A percentile compares a stretch with the other conserved stretches of the same genome.
Conservation (phyloP, 176 grass and related monocot species). For the Juncus effusus region DNA sequence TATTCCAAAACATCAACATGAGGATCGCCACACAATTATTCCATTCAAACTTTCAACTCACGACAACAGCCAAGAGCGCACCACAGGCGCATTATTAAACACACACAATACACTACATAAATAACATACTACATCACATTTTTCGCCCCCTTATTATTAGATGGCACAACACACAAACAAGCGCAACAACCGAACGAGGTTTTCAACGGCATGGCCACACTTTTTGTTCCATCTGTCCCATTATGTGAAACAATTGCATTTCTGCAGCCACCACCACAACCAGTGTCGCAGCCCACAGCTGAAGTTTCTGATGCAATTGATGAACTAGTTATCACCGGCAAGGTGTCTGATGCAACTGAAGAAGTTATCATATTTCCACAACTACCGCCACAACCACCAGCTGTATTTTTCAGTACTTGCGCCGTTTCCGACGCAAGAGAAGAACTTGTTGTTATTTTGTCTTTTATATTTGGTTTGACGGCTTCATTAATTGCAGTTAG, state of each 20-base stretch:
- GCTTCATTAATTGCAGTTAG: too few species aligned
- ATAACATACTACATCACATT: not conserved
- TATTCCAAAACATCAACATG: too few species aligned
- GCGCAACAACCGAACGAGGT: not conserved
- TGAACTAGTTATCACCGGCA: not conserved
- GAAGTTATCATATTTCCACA: not conserved
- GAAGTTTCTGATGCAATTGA: not conserved
- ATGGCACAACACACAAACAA: not conserved
- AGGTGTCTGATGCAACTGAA: conserved; percentile 9
- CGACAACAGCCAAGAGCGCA: too few species aligned
- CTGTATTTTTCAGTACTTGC: not conserved
- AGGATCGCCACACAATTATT: too few species aligned
- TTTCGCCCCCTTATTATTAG: too few species aligned
- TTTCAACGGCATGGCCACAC: not conserved
- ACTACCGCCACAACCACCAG: conserved; percentile 19
- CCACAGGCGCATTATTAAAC: too few species aligned
- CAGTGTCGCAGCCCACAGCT: not conserved
- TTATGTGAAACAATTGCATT: not conserved
- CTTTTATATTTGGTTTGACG: conserved; percentile 4
- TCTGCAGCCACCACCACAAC: conserved; percentile 16
- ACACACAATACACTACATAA: too few species aligned
- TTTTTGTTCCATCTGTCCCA: not conserved
- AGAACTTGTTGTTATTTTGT: not conserved
- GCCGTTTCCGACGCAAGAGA: not conserved
- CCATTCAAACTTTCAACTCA: too few species aligned